These are phyloP conservation scores for Dionaea muscipula DNA, from an alignment of 179 eudicot species.

Conservation along the genomic window DNA sequence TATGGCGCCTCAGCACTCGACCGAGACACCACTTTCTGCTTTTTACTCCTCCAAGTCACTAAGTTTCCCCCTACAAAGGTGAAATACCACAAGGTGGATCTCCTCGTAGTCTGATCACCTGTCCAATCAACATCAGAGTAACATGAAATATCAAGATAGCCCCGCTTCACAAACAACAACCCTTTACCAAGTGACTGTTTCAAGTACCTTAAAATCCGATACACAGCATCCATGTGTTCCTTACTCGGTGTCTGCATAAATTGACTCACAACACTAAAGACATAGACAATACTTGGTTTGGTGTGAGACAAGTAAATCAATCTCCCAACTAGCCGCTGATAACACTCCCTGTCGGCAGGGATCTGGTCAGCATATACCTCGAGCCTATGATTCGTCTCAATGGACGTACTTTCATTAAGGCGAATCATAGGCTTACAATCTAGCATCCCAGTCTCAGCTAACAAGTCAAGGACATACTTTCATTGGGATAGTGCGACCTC, in stretches of 20 bases:
- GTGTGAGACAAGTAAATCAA: neutral
- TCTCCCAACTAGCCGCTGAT: neutral
- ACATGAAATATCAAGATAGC: too few species aligned
- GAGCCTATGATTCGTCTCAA: neutral
- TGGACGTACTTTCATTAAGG: too few species aligned
- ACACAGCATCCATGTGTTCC: neutral
- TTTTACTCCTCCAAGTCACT: too few species aligned
- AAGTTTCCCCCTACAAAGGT: too few species aligned
- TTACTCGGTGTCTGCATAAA: neutral
- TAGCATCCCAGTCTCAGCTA: too few species aligned
- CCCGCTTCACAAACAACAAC: too few species aligned
- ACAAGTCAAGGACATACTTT: too few species aligned
- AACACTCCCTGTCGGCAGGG: neutral
- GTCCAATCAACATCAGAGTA: too few species aligned
- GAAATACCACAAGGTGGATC: too few species aligned
- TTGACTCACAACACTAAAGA: neutral
- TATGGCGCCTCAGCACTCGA: too few species aligned
- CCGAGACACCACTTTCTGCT: too few species aligned
- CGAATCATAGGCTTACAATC: constrained; percentile 3
- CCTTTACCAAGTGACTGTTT: neutral
- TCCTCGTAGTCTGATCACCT: too few species aligned
- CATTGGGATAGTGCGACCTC: neutral
- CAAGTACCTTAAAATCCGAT: neutral
- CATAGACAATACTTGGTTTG: neutral
- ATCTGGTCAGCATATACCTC: neutral